phyloP scores from a whole-genome alignment of 2,329 filamentous ascomycete genomes.

The Pseudogymnoascus sp. region DNA sequence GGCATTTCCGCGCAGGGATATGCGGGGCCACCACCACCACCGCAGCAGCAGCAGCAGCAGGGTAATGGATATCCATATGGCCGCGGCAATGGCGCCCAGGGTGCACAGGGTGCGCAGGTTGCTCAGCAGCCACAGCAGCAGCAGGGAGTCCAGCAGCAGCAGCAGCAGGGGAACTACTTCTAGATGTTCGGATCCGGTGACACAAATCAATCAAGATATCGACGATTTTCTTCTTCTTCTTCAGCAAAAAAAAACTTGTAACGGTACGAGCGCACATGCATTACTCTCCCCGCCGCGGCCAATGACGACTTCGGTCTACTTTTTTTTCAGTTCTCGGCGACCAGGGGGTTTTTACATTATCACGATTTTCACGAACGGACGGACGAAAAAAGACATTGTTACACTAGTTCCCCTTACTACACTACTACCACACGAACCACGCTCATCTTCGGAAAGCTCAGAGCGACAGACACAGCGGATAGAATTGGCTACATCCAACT shows the following conservation, averaged over 20 bases:
- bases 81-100: not conserved
- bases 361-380: conserved; percentile 7
- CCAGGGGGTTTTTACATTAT: conserved; percentile 4
- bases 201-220: not conserved
- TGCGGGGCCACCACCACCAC: not conserved
- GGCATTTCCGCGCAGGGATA: not conserved
- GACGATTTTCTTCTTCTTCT: conserved; percentile 3
- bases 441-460: not conserved
- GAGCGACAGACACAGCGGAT: not conserved
- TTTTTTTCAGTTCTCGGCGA: not conserved
- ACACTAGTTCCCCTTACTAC: conserved; percentile 3
- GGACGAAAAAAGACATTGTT: conserved; percentile 5
- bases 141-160: not conserved
- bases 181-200: not conserved
- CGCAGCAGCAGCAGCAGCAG: not conserved
- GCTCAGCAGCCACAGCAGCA: conserved; percentile 2
- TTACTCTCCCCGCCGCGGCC: not conserved
- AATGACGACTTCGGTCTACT: not conserved
- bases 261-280: conserved; percentile 8
- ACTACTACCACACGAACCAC: not conserved
- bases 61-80: conserved; percentile 2
- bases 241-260: conserved; percentile 5
- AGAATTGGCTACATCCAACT: not conserved
- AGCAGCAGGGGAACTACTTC: conserved; percentile 8
- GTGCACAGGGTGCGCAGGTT: not conserved